These are phyloP conservation scores for Leccinum brunneo-olivaceum DNA, from an alignment of 1,284 basidiomycete species.

Conservation along the genomic window DNA sequence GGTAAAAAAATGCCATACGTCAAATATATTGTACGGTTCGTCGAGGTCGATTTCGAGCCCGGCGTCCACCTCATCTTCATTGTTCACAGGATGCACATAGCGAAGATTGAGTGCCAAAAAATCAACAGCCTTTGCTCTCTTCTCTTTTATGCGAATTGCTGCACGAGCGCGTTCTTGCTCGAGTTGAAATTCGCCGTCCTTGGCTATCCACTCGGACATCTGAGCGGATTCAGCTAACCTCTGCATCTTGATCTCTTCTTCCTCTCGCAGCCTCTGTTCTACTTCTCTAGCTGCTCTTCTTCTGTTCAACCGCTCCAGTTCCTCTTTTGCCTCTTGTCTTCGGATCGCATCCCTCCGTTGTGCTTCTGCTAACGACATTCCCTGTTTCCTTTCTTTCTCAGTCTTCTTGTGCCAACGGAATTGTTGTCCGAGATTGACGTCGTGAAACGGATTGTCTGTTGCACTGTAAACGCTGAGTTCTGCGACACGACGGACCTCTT, in stretches of 20 bases:
- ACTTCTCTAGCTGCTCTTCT: constrained; percentile 89
- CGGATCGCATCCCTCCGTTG: constrained; percentile 76
- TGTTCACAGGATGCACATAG: constrained; percentile 71
- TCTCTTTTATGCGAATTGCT: constrained; percentile 90
- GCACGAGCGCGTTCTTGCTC: constrained; percentile 90
- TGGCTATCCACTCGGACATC: constrained; percentile 97
- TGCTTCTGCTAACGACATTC: constrained; percentile 76
- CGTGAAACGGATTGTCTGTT: constrained; percentile 95
- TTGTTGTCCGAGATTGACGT: constrained; percentile 89
- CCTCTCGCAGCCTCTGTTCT: constrained; percentile 82
- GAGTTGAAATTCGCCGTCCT: constrained; percentile 95
- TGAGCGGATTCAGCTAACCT: constrained; percentile 89
- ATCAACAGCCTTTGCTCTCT: constrained; percentile 93
- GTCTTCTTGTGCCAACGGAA: constrained; percentile 99
- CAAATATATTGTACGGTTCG: constrained; percentile 95
- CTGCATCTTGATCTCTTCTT: constrained; percentile 86
- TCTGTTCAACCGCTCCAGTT: constrained; percentile 86
- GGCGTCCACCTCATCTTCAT: constrained; percentile 65
- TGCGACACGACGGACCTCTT: constrained; percentile 81
- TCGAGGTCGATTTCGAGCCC: constrained; percentile 97
- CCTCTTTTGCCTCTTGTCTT: constrained; percentile 88
- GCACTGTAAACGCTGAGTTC: constrained; percentile 91
- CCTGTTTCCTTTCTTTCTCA: constrained; percentile 90
- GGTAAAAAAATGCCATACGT: constrained; percentile 45
- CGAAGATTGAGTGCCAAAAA: constrained; percentile 90